Percentiles rank a stretch among this genome's conserved stretches.
Conservation (phyloP, 345 rosid species). For the Triadica sebifera region DNA sequence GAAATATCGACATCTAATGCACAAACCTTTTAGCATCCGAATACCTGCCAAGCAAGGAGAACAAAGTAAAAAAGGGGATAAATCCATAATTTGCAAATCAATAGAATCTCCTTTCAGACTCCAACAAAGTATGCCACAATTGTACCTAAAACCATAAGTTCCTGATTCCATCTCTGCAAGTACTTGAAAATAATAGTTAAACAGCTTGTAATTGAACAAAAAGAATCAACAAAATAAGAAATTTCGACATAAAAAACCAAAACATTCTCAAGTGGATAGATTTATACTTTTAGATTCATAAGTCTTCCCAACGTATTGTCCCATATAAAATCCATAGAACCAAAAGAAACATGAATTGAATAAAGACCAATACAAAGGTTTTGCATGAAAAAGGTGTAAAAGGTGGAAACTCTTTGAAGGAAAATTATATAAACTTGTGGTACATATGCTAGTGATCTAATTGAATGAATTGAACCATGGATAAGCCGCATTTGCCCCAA, state of each 20-base stretch:
- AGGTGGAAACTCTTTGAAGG: conserved; percentile 11
- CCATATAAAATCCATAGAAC: conserved; percentile 94
- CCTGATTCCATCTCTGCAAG: background rate
- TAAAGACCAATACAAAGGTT: conserved; percentile 20
- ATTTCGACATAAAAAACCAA: background rate
- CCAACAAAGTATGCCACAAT: background rate
- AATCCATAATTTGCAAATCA: background rate
- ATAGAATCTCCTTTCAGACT: background rate
- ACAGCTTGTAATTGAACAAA: background rate
- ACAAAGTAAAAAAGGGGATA: background rate
- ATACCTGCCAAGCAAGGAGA: conserved; percentile 45
- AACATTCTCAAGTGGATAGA: background rate
- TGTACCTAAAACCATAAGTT: background rate
- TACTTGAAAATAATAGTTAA: background rate
- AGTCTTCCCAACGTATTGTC: conserved; percentile 62
- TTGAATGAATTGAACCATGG: conserved; percentile 43
- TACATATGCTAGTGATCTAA: conserved; percentile 74
- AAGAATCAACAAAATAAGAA: background rate
- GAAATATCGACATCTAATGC: conserved; percentile 80
- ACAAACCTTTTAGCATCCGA: conserved; percentile 56
- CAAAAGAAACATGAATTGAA: no score
- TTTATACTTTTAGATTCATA: conserved; percentile 45
- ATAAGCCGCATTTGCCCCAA: conserved; percentile 53
- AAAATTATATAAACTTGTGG: conserved; percentile 63
- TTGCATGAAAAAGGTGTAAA: conserved; percentile 17